Conservation (phyloP, 805 yeast species). For the Ogataea chonburiensis region DNA sequence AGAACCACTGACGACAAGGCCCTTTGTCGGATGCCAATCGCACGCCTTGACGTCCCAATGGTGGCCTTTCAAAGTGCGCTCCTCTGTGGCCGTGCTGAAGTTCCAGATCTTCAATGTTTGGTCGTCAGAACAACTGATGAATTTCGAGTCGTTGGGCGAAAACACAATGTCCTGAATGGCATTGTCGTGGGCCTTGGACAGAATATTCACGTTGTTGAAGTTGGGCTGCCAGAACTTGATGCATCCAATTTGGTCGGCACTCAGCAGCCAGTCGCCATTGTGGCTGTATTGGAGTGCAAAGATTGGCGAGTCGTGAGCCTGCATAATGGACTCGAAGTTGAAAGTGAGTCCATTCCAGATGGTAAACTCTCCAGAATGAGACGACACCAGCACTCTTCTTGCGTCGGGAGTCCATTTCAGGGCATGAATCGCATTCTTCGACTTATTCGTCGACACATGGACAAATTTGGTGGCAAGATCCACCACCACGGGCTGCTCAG, state of each 20-base stretch:
- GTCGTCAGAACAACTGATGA: slow-evolving; percentile 94
- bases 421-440: slow-evolving; percentile 84
- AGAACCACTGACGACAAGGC: slow-evolving; percentile 87
- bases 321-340: slow-evolving; percentile 96
- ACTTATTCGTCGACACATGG: slow-evolving; percentile 87
- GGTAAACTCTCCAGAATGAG: slow-evolving; percentile 93
- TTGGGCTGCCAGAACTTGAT: slow-evolving; percentile 98
- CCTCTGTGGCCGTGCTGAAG: slow-evolving; percentile 84
- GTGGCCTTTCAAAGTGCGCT: slow-evolving; percentile 79
- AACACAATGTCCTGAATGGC: slow-evolving; percentile 85
- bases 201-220: slow-evolving; percentile 88
- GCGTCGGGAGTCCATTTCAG: slow-evolving; percentile 98
- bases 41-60: slow-evolving; percentile 98
- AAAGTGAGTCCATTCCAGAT: slow-evolving; percentile 95
- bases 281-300: slow-evolving; percentile 78
- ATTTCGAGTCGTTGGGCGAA: slow-evolving; percentile 86
- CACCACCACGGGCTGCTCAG: slow-evolving; percentile 45
- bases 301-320: slow-evolving; percentile 93
- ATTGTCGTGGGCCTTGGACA: slow-evolving; percentile 70
- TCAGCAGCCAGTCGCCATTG: slow-evolving; percentile 89
- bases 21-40: slow-evolving; percentile 93
- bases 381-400: slow-evolving; percentile 81
- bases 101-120: slow-evolving; percentile 90
- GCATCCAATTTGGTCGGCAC: slow-evolving; percentile 90
- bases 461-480: slow-evolving; percentile 80